phyloP scores from a whole-genome alignment of 495 filamentous ascomycete species.

The Hypoxylon fuscum region DNA sequence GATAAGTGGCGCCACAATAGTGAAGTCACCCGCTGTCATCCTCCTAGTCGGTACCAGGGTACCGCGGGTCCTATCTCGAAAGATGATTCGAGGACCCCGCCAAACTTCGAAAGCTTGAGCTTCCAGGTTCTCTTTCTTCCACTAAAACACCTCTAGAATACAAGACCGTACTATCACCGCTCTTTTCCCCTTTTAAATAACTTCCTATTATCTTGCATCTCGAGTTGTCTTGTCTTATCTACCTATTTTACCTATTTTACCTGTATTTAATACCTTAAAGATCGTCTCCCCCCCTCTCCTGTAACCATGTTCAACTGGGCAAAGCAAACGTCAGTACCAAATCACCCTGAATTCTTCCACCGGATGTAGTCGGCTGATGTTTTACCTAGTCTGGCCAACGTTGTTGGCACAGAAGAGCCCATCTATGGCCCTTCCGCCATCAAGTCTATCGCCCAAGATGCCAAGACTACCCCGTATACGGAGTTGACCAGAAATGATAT shows the following conservation, averaged over 20 bases:
- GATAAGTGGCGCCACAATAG: too few species aligned
- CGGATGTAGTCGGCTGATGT: constrained; percentile 23
- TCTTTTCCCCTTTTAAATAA: constrained; percentile 30
- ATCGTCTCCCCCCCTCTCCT: neutral
- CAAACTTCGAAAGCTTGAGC: constrained; percentile 37
- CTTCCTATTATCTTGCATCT: constrained; percentile 14
- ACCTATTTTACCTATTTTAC: constrained; percentile 27
- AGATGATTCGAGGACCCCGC: constrained; percentile 34
- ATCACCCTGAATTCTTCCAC: constrained; percentile 18
- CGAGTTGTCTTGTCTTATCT: constrained; percentile 25
- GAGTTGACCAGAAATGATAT: constrained; percentile 79
- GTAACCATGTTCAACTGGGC: constrained; percentile 61
- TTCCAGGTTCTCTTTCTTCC: constrained; percentile 21
- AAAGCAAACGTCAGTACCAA: constrained; percentile 54
- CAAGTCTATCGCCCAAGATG: constrained; percentile 81
- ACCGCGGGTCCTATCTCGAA: constrained; percentile 1
- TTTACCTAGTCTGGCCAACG: constrained; percentile 77
- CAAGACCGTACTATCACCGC: constrained; percentile 27
- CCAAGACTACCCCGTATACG: constrained; percentile 80
- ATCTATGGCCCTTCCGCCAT: constrained; percentile 94
- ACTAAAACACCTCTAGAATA: constrained; percentile 16
- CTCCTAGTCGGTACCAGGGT: neutral
- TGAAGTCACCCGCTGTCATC: neutral
- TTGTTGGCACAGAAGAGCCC: constrained; percentile 94
- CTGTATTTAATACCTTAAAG: constrained; percentile 23